These are phyloP conservation scores for Balamuthia mandrillaris DNA, from an alignment of 208 protist genomes.

Conservation along the genomic window DNA sequence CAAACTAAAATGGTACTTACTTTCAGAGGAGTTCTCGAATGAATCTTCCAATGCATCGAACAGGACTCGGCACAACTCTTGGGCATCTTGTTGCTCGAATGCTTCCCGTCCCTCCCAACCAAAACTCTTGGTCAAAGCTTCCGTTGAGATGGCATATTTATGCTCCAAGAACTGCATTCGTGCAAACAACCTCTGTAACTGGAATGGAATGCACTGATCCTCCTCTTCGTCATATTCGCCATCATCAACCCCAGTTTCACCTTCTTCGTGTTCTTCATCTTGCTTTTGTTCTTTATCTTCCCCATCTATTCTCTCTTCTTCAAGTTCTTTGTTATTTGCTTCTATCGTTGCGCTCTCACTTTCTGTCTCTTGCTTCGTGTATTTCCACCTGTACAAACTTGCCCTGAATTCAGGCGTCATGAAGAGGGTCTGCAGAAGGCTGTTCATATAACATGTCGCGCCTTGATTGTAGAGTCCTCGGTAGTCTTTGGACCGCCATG, in stretches of 20 bases:
- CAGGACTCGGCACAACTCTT: conserved; percentile 58
- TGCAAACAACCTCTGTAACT: conserved; percentile 46
- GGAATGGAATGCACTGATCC: conserved; percentile 27
- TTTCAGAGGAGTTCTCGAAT: conserved; percentile 17
- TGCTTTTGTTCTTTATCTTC: too few species aligned
- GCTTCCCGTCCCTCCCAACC: conserved; percentile 56
- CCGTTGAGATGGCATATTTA: neutral
- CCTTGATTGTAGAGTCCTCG: conserved; percentile 35
- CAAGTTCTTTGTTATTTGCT: too few species aligned
- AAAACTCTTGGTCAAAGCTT: conserved; percentile 49
- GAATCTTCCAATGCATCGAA: conserved; percentile 58
- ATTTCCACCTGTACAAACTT: neutral
- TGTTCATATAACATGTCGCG: conserved; percentile 64
- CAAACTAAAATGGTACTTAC: neutral
- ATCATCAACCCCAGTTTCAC: too few species aligned
- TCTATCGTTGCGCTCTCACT: too few species aligned
- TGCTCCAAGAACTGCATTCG: conserved; percentile 10
- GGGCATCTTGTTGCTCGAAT: conserved; percentile 66
- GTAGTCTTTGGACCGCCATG: neutral
- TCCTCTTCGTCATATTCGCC: too few species aligned
- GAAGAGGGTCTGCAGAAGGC: conserved; percentile 54
- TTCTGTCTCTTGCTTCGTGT: neutral
- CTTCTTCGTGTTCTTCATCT: too few species aligned
- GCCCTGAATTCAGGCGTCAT: conserved; percentile 58
- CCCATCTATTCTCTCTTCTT: too few species aligned